Conservation (phyloP, 2,329 filamentous ascomycete genomes). For the Xylaria sp. region DNA sequence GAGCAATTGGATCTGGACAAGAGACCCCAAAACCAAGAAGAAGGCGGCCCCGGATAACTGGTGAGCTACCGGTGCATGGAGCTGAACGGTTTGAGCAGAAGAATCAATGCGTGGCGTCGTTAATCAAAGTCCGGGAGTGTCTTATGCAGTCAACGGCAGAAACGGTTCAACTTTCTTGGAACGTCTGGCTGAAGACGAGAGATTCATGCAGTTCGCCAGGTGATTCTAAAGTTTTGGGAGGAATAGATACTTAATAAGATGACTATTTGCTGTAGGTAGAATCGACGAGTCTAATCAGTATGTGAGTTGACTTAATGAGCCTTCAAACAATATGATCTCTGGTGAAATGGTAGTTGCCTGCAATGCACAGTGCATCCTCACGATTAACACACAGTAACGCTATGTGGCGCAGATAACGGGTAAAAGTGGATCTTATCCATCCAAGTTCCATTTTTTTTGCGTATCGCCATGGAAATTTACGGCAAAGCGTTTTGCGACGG, state of each 20-base stretch:
- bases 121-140: too few relatives aligned
- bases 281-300: too few relatives aligned
- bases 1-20: constrained; percentile 62
- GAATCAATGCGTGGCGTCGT: background rate
- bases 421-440: background rate
- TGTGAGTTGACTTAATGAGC: too few relatives aligned
- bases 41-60: background rate
- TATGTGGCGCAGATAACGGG: background rate
- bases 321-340: too few relatives aligned
- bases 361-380: background rate
- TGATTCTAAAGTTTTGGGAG: too few relatives aligned
- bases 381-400: background rate
- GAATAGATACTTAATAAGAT: too few relatives aligned
- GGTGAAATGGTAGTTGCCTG: background rate
- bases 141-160: too few relatives aligned
- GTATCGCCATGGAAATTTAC: background rate
- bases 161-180: too few relatives aligned
- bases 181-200: too few relatives aligned
- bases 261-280: too few relatives aligned
- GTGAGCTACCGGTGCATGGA: background rate
- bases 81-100: too few relatives aligned
- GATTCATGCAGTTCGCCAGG: too few relatives aligned
- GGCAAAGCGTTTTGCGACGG: background rate
- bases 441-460: background rate
- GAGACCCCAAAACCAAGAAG: constrained; percentile 23